phyloP scores from a whole-genome alignment of 2,329 filamentous ascomycete species.

The Cercospora berteroae region DNA sequence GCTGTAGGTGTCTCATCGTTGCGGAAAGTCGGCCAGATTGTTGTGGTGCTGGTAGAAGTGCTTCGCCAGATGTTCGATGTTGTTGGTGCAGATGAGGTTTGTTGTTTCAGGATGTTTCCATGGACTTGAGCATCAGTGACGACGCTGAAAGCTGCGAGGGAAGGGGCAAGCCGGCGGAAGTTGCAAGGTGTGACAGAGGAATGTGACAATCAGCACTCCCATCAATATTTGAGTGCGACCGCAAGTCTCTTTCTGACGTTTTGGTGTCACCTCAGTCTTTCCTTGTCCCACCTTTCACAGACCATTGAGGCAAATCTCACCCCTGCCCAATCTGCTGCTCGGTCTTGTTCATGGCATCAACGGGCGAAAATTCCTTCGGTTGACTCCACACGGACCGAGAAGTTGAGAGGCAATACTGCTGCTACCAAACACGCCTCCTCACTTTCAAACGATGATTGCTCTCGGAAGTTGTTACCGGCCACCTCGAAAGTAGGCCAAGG shows the following conservation, averaged over 20 bases:
- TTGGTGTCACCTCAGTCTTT: neutral
- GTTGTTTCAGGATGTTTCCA: neutral
- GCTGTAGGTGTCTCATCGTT: constrained; percentile 1
- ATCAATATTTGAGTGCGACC: neutral
- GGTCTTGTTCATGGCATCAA: neutral
- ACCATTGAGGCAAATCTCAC: neutral
- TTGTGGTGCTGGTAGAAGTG: neutral
- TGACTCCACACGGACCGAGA: neutral
- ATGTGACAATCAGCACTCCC: constrained; percentile 8
- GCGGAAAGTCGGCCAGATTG: neutral
- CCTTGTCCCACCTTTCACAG: neutral
- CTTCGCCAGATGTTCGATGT: neutral
- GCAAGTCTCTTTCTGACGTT: neutral
- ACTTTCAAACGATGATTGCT: neutral
- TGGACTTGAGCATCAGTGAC: neutral
- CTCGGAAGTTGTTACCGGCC: neutral
- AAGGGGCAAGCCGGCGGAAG: neutral
- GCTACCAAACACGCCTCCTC: neutral
- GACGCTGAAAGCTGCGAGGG: neutral
- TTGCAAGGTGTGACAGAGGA: constrained; percentile 14
- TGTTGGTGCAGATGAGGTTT: neutral
- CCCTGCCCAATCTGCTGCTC: neutral
- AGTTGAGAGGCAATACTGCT: neutral
- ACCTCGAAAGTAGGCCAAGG: neutral
- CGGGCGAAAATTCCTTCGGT: neutral